Evolutionary conservation across 768 basidiomycete species (phyloP), one percentile per base, ranked within the genome.

Genomic region (Leccinellum luteum): DNA sequence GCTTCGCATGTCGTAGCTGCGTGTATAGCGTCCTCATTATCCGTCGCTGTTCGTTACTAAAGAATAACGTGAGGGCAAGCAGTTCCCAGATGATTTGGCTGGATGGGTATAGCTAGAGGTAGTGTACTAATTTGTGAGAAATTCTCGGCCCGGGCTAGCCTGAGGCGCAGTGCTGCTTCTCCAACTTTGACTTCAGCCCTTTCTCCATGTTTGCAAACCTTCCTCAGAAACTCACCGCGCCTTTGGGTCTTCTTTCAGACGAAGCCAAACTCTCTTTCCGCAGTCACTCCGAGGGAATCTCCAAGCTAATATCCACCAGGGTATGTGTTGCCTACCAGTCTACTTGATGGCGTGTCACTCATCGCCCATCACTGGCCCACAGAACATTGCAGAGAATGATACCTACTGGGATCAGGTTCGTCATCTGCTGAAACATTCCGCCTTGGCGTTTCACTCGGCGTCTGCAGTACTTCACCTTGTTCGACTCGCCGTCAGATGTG

Each of bases 211-310:
- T 92, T 62, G 70, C 87, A 21, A 89, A 79, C 64, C 74, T 92
- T 55, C 89, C 90, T 12, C 86, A 85, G 66, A 85, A 81, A 63
- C 78, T 92, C 51, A 82, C 84, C 12, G 84, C 86, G 15, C 89
- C 90, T 14, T 86, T 92, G 70, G 85, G 86, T n/a, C 69, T 92
- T 19, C 72, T 93, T 32, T 87, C 86, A 6, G 93, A 96, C 68
- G 90, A 94, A 68, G 86, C 92, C 48, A 95, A 95, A 73, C 84
- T 97, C 17, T 85, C 87, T 12, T 97, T 97, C 71, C 85, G 91
- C 41, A 90, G 86, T 63, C 89, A 89, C 58, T 84, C 90, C 0
- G 80, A 81, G 44, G 94, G 94, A 17, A 86, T 97, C 51, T 79
- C 85, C 50, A 89, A 92, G 69, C 72, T 97, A 44, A 81, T 85